Evolutionary conservation across 2,329 filamentous ascomycete species (phyloP).

Genomic region (Ceratocystis harringtonii): DNA sequence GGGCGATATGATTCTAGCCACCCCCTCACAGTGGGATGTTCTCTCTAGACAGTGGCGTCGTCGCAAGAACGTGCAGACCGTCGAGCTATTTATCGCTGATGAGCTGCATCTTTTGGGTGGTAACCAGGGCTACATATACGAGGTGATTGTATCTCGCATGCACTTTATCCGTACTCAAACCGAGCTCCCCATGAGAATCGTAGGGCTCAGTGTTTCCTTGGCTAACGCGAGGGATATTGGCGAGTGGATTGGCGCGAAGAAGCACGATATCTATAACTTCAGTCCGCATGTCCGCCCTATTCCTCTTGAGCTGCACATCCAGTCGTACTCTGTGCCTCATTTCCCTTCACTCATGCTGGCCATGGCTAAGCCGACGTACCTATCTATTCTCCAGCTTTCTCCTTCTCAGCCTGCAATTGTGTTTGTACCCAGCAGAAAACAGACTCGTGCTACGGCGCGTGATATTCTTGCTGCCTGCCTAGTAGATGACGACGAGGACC

Average conservation of each 20-base stretch:
- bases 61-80: slow-evolving; percentile 82
- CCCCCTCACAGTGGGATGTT: slow-evolving; percentile 89
- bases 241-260: slow-evolving; percentile 95
- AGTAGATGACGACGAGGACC: slow-evolving; percentile 80
- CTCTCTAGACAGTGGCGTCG: slow-evolving; percentile 92
- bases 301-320: slow-evolving; percentile 82
- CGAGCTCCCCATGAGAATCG: slow-evolving; percentile 68
- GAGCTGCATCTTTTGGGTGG: slow-evolving; percentile 89
- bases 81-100: slow-evolving; percentile 85
- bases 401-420: slow-evolving; percentile 78
- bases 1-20: slow-evolving; percentile 81
- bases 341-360: slow-evolving; percentile 97
- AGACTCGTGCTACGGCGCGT: slow-evolving; percentile 71
- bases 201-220: slow-evolving; percentile 81
- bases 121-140: slow-evolving; percentile 75
- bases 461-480: slow-evolving; percentile 80
- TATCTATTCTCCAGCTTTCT: slow-evolving; percentile 76
- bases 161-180: slow-evolving; percentile 86
- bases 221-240: slow-evolving; percentile 88
- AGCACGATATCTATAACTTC: slow-evolving; percentile 98
- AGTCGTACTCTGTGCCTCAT: slow-evolving; percentile 89
- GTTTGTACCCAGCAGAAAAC: slow-evolving; percentile 87
- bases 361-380: slow-evolving; percentile 90
- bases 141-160: slow-evolving; percentile 95
- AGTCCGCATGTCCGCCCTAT: slow-evolving; percentile 80